Base-by-base conservation (phyloP, 2,329 filamentous ascomycete species). In the Pyrenochaeta sp. region DNA sequence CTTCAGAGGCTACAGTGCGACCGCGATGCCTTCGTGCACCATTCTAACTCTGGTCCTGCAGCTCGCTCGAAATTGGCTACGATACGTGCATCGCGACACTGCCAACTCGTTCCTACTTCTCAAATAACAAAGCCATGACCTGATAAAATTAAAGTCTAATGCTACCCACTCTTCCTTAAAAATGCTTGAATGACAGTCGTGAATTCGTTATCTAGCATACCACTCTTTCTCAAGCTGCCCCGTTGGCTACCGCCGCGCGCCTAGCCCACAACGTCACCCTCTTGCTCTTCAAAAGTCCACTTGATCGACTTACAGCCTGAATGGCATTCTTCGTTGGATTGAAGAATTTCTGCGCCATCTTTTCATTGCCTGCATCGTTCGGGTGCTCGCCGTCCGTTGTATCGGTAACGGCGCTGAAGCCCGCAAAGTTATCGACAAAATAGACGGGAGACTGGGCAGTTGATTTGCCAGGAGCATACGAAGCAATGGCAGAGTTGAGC, bases 331-430 rank as follows among this genome's bases (percentile, higher is more conserved):
- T 56, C 5, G 69, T 59, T 11, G 62, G 54, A 3, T 40, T 46
- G 32, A 64, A 64, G 49, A 72, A 74, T 49, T 65, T 66, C 31
- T 45, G 52, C 2, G 66, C 66, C 56, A 75, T 64, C 55, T 74
- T 73, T 47, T 64, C 56, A 23, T 69, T 65, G 11, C 73, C 73
- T 2, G 41, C 42, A 20, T 58, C 58, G 39, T 74, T 74, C 12
- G 73, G 72, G 49, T 75, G 73, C 58, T 73, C 68, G 42, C 72
- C 73, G 30, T 75, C 73, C 10, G 48, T 53, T 0, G 72, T 74
- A 37, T 75, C 72, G 4, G 55, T 60, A n/a, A 64, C 61, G 1
- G 61, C 49, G 41, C 75, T 60, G 20, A 71, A 75, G 30, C 63
- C 68, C 0, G 58, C 54, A 33, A 52, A 68, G 49, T 69, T 69